These are phyloP conservation scores for Aspergillus fumigatus DNA, from an alignment of 2,329 filamentous ascomycete genomes.

Conservation along the genomic window DNA sequence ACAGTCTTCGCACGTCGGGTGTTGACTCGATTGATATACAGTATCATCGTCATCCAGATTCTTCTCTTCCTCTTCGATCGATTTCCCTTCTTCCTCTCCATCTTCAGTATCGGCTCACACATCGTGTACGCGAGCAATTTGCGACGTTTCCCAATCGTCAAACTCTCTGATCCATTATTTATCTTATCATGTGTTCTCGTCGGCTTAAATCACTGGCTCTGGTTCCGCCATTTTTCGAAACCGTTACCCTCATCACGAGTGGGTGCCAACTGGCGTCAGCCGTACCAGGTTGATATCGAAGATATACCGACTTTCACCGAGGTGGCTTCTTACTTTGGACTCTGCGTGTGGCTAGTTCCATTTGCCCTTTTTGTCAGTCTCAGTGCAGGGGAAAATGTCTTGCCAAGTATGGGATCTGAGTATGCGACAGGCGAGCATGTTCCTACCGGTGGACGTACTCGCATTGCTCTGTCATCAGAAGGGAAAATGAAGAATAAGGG, in stretches of 20 bases:
- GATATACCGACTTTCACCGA: constrained; percentile 78
- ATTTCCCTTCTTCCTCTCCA: constrained; percentile 72
- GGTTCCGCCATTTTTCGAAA: constrained; percentile 91
- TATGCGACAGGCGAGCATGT: constrained; percentile 54
- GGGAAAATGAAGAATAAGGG: constrained; percentile 49
- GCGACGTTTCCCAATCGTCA: constrained; percentile 69
- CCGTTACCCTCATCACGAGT: constrained; percentile 38
- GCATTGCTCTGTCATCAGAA: constrained; percentile 23
- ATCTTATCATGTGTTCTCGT: constrained; percentile 79
- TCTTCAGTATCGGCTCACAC: constrained; percentile 75
- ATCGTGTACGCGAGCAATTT: constrained; percentile 86
- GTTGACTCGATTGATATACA: constrained; percentile 80
- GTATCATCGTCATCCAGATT: constrained; percentile 67
- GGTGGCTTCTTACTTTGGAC: constrained; percentile 91
- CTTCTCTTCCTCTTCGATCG: constrained; percentile 75
- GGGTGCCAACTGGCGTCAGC: constrained; percentile 32
- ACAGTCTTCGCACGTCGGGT: constrained; percentile 86
- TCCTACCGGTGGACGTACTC: constrained; percentile 20
- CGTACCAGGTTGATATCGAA: constrained; percentile 40
- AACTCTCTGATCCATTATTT: constrained; percentile 82
- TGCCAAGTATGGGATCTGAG: constrained; percentile 85
- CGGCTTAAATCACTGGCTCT: constrained; percentile 84
- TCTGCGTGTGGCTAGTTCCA: constrained; percentile 94
- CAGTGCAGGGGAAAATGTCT: constrained; percentile 88
- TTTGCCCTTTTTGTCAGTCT: constrained; percentile 93